Evolutionary conservation across 78 protist species (phyloP).

Genomic region (Guillardia theta): DNA sequence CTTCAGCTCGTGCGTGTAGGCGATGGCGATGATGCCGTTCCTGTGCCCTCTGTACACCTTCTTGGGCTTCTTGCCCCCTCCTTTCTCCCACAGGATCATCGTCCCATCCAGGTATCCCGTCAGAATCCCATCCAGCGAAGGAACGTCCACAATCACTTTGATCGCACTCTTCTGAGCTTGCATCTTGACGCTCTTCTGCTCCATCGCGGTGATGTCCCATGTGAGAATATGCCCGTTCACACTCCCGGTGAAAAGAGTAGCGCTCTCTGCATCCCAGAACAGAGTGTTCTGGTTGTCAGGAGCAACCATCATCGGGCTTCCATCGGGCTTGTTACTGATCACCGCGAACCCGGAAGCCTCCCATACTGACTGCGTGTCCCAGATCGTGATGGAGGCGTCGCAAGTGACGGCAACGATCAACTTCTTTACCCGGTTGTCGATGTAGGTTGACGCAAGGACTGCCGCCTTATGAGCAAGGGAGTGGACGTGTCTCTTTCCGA

Average conservation of each 20-base stretch:
- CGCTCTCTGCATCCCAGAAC: neutral
- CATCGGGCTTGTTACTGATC: neutral
- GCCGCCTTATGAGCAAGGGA: neutral
- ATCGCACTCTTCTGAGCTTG: neutral
- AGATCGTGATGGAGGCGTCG: neutral
- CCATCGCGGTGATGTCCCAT: neutral
- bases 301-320: neutral
- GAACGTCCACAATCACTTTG: neutral
- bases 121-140: neutral
- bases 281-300: neutral
- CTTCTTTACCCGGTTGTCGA: neutral
- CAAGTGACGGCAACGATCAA: neutral
- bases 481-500: neutral
- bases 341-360: slow-evolving; percentile 14
- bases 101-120: neutral
- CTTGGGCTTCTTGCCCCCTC: neutral
- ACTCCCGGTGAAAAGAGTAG: neutral
- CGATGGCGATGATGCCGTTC: neutral
- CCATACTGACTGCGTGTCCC: slow-evolving; percentile 30
- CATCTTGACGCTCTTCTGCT: no score
- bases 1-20: neutral
- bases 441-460: neutral
- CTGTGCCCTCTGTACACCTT: neutral
- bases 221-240: neutral
- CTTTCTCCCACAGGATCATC: slow-evolving; percentile 5